Evolutionary conservation across 768 basidiomycete species (phyloP).

Genomic region (Ramaria rubella): DNA sequence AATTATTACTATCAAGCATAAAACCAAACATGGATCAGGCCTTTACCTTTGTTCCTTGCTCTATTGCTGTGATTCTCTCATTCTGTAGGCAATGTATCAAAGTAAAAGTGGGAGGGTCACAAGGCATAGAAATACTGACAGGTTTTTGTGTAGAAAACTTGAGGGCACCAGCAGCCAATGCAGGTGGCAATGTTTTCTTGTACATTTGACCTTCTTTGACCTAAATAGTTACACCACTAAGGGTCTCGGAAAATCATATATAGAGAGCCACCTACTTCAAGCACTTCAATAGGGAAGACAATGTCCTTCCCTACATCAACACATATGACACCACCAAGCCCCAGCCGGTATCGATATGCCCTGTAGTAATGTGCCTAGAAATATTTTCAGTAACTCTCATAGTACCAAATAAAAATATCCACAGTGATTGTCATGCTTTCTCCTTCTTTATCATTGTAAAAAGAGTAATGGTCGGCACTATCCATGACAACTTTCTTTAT

Average conservation of each 20-base stretch:
- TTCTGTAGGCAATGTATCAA: not conserved
- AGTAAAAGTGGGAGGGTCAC: not conserved
- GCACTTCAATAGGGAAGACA: slow-evolving; percentile 47
- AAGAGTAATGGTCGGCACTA: not conserved
- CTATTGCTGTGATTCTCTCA: not conserved
- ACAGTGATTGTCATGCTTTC: not conserved
- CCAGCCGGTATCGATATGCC: slow-evolving; percentile 28
- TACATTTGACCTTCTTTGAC: slow-evolving; percentile 45
- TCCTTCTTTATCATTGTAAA: slow-evolving; percentile 2
- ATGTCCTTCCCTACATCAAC: slow-evolving; percentile 26
- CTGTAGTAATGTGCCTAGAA: slow-evolving; percentile 37
- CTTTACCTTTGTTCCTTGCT: slow-evolving; percentile 15
- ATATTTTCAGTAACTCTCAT: not conserved
- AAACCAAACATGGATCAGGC: slow-evolving; percentile 2
- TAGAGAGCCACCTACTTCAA: not conserved
- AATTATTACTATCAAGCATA: not conserved
- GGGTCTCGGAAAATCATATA: not conserved
- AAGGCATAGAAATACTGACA: not conserved
- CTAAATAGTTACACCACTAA: slow-evolving; percentile 12
- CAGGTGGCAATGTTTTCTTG: slow-evolving; percentile 36
- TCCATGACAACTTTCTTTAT: not conserved
- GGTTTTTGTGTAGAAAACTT: slow-evolving; percentile 46
- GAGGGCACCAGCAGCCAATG: slow-evolving; percentile 34
- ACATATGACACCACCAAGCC: slow-evolving; percentile 33
- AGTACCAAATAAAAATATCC: not conserved